phyloP scores from a whole-genome alignment of 2,329 filamentous ascomycete genomes.

The Knoxdaviesia capensis region DNA sequence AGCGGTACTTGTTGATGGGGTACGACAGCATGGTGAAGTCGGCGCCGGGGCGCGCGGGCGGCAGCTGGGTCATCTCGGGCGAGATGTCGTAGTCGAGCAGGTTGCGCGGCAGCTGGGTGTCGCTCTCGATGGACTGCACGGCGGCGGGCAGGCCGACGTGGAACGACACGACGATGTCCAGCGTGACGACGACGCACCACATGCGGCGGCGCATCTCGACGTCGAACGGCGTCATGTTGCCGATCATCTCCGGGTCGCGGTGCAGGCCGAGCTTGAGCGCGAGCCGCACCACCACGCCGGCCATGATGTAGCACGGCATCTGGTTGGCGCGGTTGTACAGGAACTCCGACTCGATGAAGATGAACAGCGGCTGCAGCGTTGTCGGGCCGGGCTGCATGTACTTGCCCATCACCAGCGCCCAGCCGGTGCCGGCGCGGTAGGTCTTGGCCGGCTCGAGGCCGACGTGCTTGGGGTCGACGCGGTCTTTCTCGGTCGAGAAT shows the following conservation, averaged over 20 bases:
- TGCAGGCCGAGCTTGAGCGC: constrained; percentile 40
- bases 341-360: constrained; percentile 34
- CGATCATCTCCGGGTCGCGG: constrained; percentile 30
- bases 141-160: constrained; percentile 49
- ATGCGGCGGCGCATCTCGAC: constrained; percentile 32
- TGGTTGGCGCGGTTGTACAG: constrained; percentile 27
- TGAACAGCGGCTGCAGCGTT: constrained; percentile 28
- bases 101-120: constrained; percentile 40
- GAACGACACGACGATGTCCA: constrained; percentile 45
- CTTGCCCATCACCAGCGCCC: constrained; percentile 27
- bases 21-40: constrained; percentile 41
- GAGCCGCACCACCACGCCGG: constrained; percentile 27
- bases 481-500: constrained; percentile 17
- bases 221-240: constrained; percentile 27
- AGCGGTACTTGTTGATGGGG: constrained; percentile 26
- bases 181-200: constrained; percentile 32
- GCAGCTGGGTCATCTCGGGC: constrained; percentile 31
- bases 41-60: constrained; percentile 30
- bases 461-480: constrained; percentile 12
- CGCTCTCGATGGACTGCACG: constrained; percentile 41
- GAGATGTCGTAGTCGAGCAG: constrained; percentile 45
- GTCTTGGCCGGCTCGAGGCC: constrained; percentile 21
- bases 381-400: constrained; percentile 26
- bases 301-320: constrained; percentile 32
- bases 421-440: constrained; percentile 28